Evolutionary conservation across 768 basidiomycete species (phyloP), one percentile per base, ranked within the genome.

Genomic region (Hericium alpestre): DNA sequence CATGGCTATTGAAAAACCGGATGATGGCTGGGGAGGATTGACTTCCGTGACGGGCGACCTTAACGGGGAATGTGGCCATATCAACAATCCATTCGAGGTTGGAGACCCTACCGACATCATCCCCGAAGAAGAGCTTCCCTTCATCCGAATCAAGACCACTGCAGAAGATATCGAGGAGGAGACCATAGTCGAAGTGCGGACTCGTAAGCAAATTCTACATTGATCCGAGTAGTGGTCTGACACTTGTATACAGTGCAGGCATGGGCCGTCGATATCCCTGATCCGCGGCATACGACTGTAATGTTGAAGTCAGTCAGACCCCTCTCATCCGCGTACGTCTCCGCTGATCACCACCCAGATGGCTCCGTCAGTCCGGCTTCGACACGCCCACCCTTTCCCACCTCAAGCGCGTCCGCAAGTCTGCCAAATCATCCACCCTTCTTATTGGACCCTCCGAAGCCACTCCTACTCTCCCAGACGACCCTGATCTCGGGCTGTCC

Each of bases 181-280:
- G 63, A 77, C 79, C 1, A 61, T 78, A 0, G 76, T 73, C 18
- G 75, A 78, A 18, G 72, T 90, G 55, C 75, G 76, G 50, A 86
- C 80, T 61, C 70, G 85, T 80, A 67, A 55, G 72, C 66, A 43
- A 16, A 43, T 55, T 27, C 38, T 37, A 27, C 23, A n/a, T 56
- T 40, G 53, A n/a, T 10, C 13, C 48, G 50, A 38, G 49, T 40
- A 53, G 41, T 51, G 47, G 46, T 49, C 39, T 53, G 38, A 55
- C 50, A 58, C 51, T 46, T 51, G 37, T 51, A 51, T 53, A 40
- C 55, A 90, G 89, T 82, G 39, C 72, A 79, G 50, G 87, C 83
- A 55, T 92, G 90, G 90, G 84, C 81, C 18, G 83, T 88, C 16
- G 86, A 90, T 64, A 75, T 91, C 16, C 79, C 79, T 3, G 79